A percentile compares a stretch with the other conserved stretches of the same genome.
Conservation (phyloP, 2,329 filamentous ascomycete species). For the Emmonsiellopsis sp. region DNA sequence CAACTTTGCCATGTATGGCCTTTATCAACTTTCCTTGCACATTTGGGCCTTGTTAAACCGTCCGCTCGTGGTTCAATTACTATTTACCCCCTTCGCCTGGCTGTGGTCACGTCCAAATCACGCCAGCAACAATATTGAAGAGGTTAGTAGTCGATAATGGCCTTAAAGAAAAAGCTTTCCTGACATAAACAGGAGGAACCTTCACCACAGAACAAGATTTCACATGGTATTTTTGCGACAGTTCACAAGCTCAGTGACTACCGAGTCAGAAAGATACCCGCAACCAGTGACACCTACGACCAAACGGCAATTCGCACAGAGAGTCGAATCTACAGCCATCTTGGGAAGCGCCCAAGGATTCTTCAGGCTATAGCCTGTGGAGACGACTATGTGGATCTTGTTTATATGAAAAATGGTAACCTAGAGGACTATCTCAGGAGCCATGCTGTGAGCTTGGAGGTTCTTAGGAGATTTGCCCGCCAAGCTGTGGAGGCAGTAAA, state of each 20-base stretch:
- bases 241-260: background rate
- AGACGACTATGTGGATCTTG: background rate
- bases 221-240: background rate
- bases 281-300: background rate
- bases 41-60: background rate
- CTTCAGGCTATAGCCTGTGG: background rate
- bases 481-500: constrained; percentile 15
- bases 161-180: background rate
- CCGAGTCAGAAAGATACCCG: background rate
- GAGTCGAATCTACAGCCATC: background rate
- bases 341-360: background rate
- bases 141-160: background rate
- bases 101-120: background rate
- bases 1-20: background rate
- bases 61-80: background rate
- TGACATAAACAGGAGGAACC: background rate
- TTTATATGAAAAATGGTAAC: background rate
- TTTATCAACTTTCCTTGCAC: background rate
- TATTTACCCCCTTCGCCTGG: background rate
- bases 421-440: background rate
- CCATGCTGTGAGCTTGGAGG: background rate
- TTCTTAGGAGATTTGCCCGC: background rate
- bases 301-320: background rate
- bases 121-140: background rate
- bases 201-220: background rate